Percentiles rank a stretch among this genome's conserved stretches.
phyloP scores from a whole-genome alignment of 257 asterid species.

The Fraxinus anomala region DNA sequence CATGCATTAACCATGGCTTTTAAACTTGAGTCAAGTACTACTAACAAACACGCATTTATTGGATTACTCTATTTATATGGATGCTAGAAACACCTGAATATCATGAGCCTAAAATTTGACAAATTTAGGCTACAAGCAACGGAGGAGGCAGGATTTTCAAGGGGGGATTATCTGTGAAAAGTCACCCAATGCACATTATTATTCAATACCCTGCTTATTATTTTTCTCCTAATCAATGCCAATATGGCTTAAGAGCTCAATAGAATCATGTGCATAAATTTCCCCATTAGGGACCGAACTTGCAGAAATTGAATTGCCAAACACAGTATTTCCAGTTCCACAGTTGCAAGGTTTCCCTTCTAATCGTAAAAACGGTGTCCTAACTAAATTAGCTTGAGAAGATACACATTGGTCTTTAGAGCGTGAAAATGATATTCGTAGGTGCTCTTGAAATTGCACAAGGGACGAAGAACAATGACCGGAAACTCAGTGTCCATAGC shows the following conservation, averaged over 20 bases:
- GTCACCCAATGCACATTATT: background rate
- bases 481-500: background rate
- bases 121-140: too few relatives aligned
- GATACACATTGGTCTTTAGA: background rate
- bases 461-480: background rate
- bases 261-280: background rate
- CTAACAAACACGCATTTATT: too few relatives aligned
- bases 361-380: background rate
- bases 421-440: background rate
- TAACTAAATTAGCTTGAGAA: background rate
- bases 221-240: background rate
- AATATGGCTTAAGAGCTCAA: background rate
- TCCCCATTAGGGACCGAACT: background rate
- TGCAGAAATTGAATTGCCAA: background rate
- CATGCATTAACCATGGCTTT: conserved; percentile 3
- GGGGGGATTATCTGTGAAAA: background rate
- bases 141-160: too few relatives aligned
- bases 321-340: conserved; percentile 5
- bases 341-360: conserved; percentile 1
- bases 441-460: background rate
- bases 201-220: background rate
- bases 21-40: too few relatives aligned
- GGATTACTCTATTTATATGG: too few relatives aligned
- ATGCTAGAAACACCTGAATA: too few relatives aligned
- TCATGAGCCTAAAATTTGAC: too few relatives aligned